Evolutionary conservation across 441 rosid species (phyloP), one percentile per base, ranked within the genome.

Genomic region (Eutrema salsugineum): DNA sequence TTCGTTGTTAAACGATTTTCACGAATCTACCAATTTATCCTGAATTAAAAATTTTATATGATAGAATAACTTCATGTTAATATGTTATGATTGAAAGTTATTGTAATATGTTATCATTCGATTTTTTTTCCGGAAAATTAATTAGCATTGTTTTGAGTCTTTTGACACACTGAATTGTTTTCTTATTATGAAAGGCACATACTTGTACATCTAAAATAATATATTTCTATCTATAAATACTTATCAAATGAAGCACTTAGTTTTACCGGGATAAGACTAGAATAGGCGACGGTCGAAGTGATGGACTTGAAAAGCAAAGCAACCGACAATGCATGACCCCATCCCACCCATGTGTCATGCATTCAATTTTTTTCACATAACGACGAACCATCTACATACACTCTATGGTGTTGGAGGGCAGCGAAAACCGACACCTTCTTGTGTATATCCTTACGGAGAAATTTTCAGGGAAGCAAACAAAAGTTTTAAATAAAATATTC

Each of bases 321-420:
- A 55, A 56, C 22, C 63, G 72, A 68, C 72, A 11, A 5, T 20
- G n/a, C n/a, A n/a, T n/a, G 35, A 54, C 64, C 22, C 46, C 47
- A 68, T 35, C 47, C 39, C 5, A 58, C 66, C 73, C 65, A 58
- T 27, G 57, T 58, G 73, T 58, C 12, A 6, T 69, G 73, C 57
- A 57, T 69, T 69, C 36, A 47, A 49, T 47, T 46, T 43, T 39
- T 19, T 32, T 22, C 65, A 56, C 64, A 44, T 43, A 57, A 46
- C 1, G 49, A 69, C 49, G 39, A 68, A 22, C 56, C 65, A 33
- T 68, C 72, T 43, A 63, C 42, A 32, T n/a, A 22, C 49, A 16
- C 15, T 28, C 43, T 54, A 30, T 12, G 43, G 15, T 40, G 53
- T 67, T 43, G 71, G 51, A 27, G 8, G 16, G 12, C 14, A 53